Evolutionary conservation across 164 flowering plant genomes (phyloP), one percentile per base, ranked within the genome.

Genomic region (Aristolochia californica): DNA sequence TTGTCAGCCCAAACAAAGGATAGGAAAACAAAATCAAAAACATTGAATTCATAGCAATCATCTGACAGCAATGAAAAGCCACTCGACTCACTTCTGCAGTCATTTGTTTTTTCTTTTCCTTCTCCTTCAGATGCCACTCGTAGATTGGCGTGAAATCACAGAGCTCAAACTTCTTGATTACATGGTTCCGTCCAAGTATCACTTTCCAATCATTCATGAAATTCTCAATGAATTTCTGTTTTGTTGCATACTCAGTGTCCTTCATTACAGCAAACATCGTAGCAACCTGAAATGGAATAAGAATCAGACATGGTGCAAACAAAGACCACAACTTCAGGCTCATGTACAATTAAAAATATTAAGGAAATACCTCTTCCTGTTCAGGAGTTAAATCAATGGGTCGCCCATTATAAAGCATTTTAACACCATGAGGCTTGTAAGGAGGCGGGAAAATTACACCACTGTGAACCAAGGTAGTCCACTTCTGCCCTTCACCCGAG

Each of bases 371-470:
- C 91, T 94, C 99, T 72, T 94, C 99, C 65, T 94, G 95, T 66
- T 75, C 93, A 26, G 96, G 88, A 65, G 93, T 90, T 64, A 94
- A 70, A 66, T 84, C 82, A 66, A 94, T 82, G 21, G 84, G 83
- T 68, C 79, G 75, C 53, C 88, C 87, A 48, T 90, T 82, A 75
- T 94, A 90, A 21, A 84, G 84, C 82, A 94, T 90, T 81, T 84
- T 90, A 43, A 94, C 73, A 15, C 88, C 91, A 73, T 94, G 99
- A 62, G 95, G 82, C 68, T 76, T 75, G 77, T 90, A 94, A 18
- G 87, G 86, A 63, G 99, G 95, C 10, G 99, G 97, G 59, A 94
- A 90, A 59, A 94, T 94, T 28, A 94, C 97, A 72, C 99, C 99
- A 71, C 65, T 90, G 73, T 94, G 99, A 64, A 66, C 86, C 77